Percentiles rank a stretch among this genome's conserved stretches.
Conservation (phyloP, 1,284 basidiomycete genomes). For the Phellinidium pouzarii region DNA sequence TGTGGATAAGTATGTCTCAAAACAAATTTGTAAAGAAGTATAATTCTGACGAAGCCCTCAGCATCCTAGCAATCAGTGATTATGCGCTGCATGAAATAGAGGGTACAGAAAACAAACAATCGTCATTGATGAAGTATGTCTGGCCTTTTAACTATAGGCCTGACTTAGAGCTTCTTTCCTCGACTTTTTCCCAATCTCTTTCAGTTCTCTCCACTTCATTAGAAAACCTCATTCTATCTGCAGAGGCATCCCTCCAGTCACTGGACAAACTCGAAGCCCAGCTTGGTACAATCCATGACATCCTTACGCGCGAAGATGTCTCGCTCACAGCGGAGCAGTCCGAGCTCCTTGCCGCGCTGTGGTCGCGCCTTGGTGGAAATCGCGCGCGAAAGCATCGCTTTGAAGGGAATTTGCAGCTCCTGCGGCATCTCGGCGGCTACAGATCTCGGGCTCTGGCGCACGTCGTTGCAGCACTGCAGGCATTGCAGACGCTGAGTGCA, state of each 20-base stretch:
- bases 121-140: slow-evolving; percentile 34
- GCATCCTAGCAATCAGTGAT: slow-evolving; percentile 64
- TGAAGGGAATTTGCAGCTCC: slow-evolving; percentile 42
- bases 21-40: slow-evolving; percentile 8
- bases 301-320: slow-evolving; percentile 50
- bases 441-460: slow-evolving; percentile 53
- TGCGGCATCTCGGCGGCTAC: slow-evolving; percentile 49
- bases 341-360: slow-evolving; percentile 55
- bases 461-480: slow-evolving; percentile 54
- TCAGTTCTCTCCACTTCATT: slow-evolving; percentile 46
- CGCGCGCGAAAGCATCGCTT: slow-evolving; percentile 37
- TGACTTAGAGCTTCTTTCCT: slow-evolving; percentile 34
- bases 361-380: slow-evolving; percentile 63
- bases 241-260: slow-evolving; percentile 44
- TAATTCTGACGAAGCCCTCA: slow-evolving; percentile 24
- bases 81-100: slow-evolving; percentile 59
- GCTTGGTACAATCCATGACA: slow-evolving; percentile 47
- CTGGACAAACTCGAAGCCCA: slow-evolving; percentile 56
- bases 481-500: slow-evolving; percentile 52
- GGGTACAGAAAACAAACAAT: slow-evolving; percentile 29
- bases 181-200: slow-evolving; percentile 57
- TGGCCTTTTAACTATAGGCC: slow-evolving; percentile 39
- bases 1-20: slow-evolving; percentile 51
- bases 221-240: slow-evolving; percentile 52
- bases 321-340: slow-evolving; percentile 37